Conservation (phyloP, 1,139 yeast genomes). For the Spencermartinsiella ligniputridi region DNA sequence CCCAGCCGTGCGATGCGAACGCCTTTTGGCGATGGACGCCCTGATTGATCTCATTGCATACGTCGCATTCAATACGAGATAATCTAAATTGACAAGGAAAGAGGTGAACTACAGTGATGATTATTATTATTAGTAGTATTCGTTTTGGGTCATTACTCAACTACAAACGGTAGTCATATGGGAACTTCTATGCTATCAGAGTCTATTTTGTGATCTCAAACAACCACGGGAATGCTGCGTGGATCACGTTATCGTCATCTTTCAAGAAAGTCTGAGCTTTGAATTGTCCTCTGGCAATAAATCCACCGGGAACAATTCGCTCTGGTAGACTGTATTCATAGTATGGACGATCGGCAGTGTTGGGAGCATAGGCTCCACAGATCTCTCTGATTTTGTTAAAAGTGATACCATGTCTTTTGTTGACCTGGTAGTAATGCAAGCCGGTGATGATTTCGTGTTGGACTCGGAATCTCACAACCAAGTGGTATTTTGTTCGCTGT, state of each 20-base stretch:
- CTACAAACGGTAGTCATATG: too few species aligned
- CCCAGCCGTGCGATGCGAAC: too few species aligned
- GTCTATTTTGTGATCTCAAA: constrained; percentile 61
- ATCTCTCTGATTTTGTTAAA: constrained; percentile 87
- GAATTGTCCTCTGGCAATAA: constrained; percentile 83
- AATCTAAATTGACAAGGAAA: too few species aligned
- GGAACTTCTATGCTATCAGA: too few species aligned
- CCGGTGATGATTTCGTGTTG: constrained; percentile 94
- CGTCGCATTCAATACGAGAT: too few species aligned
- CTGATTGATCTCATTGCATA: too few species aligned
- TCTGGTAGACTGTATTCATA: constrained; percentile 72
- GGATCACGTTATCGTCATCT: constrained; percentile 79
- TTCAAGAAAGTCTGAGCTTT: constrained; percentile 76
- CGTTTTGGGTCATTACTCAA: too few species aligned
- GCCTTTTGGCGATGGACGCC: too few species aligned
- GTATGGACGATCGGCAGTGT: constrained; percentile 73
- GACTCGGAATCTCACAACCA: constrained; percentile 72
- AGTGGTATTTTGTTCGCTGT: constrained; percentile 71
- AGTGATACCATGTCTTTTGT: constrained; percentile 82
- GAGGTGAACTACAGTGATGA: too few species aligned
- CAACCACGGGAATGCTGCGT: constrained; percentile 79
- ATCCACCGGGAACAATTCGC: constrained; percentile 89
- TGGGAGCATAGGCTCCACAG: constrained; percentile 87
- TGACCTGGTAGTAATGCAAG: constrained; percentile 75
- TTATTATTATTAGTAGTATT: too few species aligned